Evolutionary conservation across 1,284 basidiomycete species (phyloP), one percentile per base, ranked within the genome.

Genomic region (Earliella scabrosa): DNA sequence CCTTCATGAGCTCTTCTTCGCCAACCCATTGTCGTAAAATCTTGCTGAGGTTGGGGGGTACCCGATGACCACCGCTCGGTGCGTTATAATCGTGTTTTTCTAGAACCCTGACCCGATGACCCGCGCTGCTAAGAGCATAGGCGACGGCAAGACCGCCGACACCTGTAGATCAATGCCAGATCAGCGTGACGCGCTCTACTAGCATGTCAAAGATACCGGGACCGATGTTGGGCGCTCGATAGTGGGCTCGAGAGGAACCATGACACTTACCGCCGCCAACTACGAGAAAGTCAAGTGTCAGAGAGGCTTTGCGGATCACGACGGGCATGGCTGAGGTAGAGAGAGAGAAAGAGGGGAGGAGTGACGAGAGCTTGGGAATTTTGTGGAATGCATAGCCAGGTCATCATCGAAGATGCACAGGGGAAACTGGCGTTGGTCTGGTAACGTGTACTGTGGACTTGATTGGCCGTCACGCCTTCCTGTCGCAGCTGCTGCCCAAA

Each of bases 21-120:
- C n/a, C n/a, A n/a, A n/a, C n/a, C n/a, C n/a, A n/a, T n/a, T n/a
- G n/a, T 7, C 71, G 59, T 10, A 84, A 70, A 26, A 84, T 78
- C 60, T 82, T 83, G 38, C 77, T 77, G 39, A 78, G 64, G 64
- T 85, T 85, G 0, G 82, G 82, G n/a, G 81, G 76, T 8, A 83
- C 68, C 20, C 82, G 77, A 16, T 79, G 71, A 4, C 79, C 79
- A n/a, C 72, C 76, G 8, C 70, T 67, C 23, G 69, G 67, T 65
- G 75, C 59, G 29, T 53, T 64, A 16, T 74, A 66, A 4, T 59
- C 64, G 16, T 64, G 63, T 62, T 70, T 74, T 53, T 86, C 84
- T 38, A 85, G 61, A 2, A 85, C 75, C 10, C 75, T 77, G 10
- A 85, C 79, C 5, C 69, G 70, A 54, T 86, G 84, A 2, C 85